phyloP scores from a whole-genome alignment of 148 eudicot species.

The Oxyria digyna region DNA sequence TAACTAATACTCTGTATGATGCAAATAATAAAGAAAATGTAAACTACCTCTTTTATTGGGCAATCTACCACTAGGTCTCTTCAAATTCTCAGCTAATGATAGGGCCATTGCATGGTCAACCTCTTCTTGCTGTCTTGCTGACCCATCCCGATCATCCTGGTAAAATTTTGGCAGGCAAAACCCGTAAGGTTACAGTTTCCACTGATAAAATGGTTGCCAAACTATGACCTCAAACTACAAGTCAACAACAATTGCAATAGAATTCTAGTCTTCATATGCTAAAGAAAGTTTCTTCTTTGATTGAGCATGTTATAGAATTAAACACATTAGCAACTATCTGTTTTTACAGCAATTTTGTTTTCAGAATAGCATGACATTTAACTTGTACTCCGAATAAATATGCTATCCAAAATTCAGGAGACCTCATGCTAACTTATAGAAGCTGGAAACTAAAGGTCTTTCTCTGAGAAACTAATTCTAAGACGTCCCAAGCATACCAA shows the following conservation, averaged over 20 bases:
- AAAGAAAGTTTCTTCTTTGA: not conserved
- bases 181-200: not conserved
- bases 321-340: not conserved
- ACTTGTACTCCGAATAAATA: not conserved
- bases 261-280: not conserved
- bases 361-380: not conserved
- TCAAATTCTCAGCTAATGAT: slow-evolving; percentile 61
- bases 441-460: not conserved
- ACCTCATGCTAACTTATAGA: not conserved
- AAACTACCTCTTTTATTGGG: slow-evolving; percentile 1
- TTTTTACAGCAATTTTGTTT: not conserved
- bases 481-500: not conserved
- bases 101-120: slow-evolving; percentile 59
- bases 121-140: slow-evolving; percentile 58
- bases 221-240: not conserved
- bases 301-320: not conserved
- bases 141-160: slow-evolving; percentile 64
- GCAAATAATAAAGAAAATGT: not conserved
- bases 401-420: not conserved
- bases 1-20: not conserved
- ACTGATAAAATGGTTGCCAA: not conserved
- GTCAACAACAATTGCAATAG: not conserved
- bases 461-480: not conserved
- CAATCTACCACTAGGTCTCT: slow-evolving; percentile 51
- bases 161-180: not conserved